A percentile compares a stretch with the other conserved stretches of the same genome.
Evolutionary conservation across 139 green algal species (phyloP).

Genomic region (Coccomyxa sp.): DNA sequence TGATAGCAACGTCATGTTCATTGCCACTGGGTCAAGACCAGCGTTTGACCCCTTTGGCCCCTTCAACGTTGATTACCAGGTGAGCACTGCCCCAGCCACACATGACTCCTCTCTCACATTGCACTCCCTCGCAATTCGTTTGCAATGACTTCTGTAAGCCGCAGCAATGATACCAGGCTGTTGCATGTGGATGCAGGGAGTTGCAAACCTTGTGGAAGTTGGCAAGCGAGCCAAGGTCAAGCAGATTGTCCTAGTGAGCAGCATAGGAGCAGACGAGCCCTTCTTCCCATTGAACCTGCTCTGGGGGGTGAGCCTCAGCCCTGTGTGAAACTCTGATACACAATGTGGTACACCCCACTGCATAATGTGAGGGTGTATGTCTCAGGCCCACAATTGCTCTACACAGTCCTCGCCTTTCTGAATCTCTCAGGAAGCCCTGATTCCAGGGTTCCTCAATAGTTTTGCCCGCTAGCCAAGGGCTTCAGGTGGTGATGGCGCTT

Average conservation of each 20-base stretch:
- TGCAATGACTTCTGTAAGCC: too few relatives aligned
- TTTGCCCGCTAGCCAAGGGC: background rate
- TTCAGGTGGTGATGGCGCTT: background rate
- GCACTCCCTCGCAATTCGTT: too few relatives aligned
- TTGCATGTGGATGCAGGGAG: background rate
- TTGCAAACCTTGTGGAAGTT: background rate
- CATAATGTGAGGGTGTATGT: background rate
- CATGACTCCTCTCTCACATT: too few relatives aligned
- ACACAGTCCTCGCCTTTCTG: background rate
- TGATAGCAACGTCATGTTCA: slow-evolving; percentile 54
- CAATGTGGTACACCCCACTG: background rate
- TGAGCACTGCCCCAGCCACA: too few relatives aligned
- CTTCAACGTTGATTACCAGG: slow-evolving; percentile 63
- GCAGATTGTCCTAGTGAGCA: slow-evolving; percentile 58
- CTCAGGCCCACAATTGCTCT: background rate
- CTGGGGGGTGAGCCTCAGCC: slow-evolving; percentile 46
- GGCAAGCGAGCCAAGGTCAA: slow-evolving; percentile 24
- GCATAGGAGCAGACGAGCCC: slow-evolving; percentile 67
- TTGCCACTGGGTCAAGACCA: slow-evolving; percentile 54
- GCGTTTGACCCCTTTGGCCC: slow-evolving; percentile 59
- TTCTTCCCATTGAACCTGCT: slow-evolving; percentile 77
- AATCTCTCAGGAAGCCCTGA: background rate
- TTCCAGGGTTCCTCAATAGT: background rate
- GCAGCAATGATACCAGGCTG: too few relatives aligned
- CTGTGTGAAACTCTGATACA: too few relatives aligned